Base-by-base conservation (phyloP, 2,329 filamentous ascomycete genomes). In the Pseudopyricularia javanii region DNA sequence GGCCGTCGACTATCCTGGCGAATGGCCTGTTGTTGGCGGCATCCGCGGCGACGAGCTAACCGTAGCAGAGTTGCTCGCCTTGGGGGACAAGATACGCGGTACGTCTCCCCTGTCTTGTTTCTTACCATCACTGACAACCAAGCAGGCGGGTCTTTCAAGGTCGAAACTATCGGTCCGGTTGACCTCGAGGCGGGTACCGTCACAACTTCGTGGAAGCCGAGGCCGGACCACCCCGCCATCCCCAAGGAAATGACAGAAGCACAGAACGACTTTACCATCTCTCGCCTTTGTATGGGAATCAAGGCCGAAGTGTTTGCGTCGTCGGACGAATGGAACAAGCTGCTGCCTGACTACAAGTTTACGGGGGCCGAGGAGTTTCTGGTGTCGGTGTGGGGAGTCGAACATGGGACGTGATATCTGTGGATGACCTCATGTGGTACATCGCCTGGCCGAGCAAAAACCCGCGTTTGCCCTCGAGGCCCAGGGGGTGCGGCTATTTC, bases 141-240 rank as follows among this genome's bases (percentile, higher is more conserved):
- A 9, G 47, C 12, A 45, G 22, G 15, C n/a, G 15, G 33, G 5
- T 54, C 63, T 5, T 74, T 75, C 52, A 52, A 55, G 0, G 58
- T 78, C 9, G 73, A 78, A 4, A 67, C 66, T n/a, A 63, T 80
- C 1, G 67, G 66, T 34, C 51, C 67, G 1, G 66, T 70, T 50
- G 76, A 81, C 58, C 68, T 81, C 5, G 61, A 71, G 57, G 67
- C 62, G 3, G 75, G 74, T 7, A 53, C 54, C 12, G 56, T 72
- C 2, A 66, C 66, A 14, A 62, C 68, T 0, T 67, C 66, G 3
- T 78, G 75, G 74, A 54, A 62, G 20, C 60, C 72, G 28, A 20
- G 56, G 56, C 58, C 64, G 12, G 55, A 40, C 1, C 68, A 69
- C 47, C 54, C 52, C 5, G 57, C 63, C 3, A 60, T 76, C 30